Conservation (phyloP, 345 rosid species). For the Carallia pectinifolia region DNA sequence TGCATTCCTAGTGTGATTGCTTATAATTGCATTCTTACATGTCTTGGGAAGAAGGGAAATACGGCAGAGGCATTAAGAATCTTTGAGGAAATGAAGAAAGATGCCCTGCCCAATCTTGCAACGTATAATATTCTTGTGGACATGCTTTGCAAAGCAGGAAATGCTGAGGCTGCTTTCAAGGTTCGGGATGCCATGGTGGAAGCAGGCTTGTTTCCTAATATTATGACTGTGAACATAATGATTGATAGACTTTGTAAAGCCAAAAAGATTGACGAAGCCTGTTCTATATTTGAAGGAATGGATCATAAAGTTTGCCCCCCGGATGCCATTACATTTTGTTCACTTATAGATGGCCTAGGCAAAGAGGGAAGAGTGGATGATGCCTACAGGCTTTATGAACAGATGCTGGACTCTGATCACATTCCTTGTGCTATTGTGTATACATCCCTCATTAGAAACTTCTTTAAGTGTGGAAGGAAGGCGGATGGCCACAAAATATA, state of each 20-base stretch:
- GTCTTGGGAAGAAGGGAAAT: conserved; percentile 72
- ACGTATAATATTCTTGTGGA: conserved; percentile 82
- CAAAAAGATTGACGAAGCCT: conserved; percentile 78
- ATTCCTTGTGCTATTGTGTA: conserved; percentile 62
- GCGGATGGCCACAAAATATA: conserved; percentile 95
- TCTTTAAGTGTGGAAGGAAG: conserved; percentile 75
- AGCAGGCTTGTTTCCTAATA: conserved; percentile 81
- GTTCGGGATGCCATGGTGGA: conserved; percentile 78
- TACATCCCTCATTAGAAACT: conserved; percentile 80
- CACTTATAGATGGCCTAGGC: conserved; percentile 90
- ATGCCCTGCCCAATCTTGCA: conserved; percentile 69
- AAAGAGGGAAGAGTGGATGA: conserved; percentile 87
- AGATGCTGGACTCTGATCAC: conserved; percentile 68
- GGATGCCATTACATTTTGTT: conserved; percentile 74
- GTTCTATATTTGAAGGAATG: conserved; percentile 68
- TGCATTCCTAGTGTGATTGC: conserved; percentile 87
- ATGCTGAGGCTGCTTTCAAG: conserved; percentile 63
- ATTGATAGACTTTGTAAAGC: conserved; percentile 92
- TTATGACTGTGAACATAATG: conserved; percentile 85
- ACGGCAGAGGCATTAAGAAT: conserved; percentile 60
- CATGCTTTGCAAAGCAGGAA: conserved; percentile 74
- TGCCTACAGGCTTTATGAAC: conserved; percentile 79
- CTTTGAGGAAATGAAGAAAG: conserved; percentile 85
- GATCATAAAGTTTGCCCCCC: conserved; percentile 76
- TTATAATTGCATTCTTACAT: conserved; percentile 86